These are phyloP conservation scores for Boletus eberwhitei DNA, from an alignment of 768 basidiomycete species.

Conservation along the genomic window DNA sequence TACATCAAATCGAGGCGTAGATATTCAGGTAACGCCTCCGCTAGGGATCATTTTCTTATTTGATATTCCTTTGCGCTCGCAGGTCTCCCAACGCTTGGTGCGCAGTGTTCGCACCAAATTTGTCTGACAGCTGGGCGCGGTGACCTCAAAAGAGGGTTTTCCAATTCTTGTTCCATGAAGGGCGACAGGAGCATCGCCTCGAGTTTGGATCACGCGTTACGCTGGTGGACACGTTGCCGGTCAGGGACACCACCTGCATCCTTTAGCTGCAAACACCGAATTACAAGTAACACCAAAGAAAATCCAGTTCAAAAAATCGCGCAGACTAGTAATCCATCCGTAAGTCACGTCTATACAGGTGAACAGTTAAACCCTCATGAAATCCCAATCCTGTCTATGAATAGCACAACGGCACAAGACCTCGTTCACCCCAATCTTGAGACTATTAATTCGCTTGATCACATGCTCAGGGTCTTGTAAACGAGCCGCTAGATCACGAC, in stretches of 20 bases:
- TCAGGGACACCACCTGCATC: neutral
- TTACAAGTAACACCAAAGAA: slow-evolving; percentile 1
- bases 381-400: slow-evolving; percentile 18
- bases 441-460: slow-evolving; percentile 5
- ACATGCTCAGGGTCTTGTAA: slow-evolving; percentile 28
- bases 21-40: neutral
- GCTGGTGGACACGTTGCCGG: slow-evolving; percentile 17
- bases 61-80: slow-evolving; percentile 16
- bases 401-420: slow-evolving; percentile 10
- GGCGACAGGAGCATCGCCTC: slow-evolving; percentile 16
- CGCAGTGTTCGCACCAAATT: slow-evolving; percentile 14
- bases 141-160: slow-evolving; percentile 6
- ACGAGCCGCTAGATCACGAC: slow-evolving; percentile 25
- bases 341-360: slow-evolving; percentile 20
- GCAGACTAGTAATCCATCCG: slow-evolving; percentile 4
- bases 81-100: slow-evolving; percentile 4
- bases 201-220: slow-evolving; percentile 12
- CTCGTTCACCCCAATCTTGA: slow-evolving; percentile 7
- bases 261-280: neutral
- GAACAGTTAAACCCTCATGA: slow-evolving; percentile 8
- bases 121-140: slow-evolving; percentile 6
- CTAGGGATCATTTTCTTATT: slow-evolving; percentile 16
- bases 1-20: slow-evolving; percentile 11
- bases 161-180: slow-evolving; percentile 13
- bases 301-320: neutral